Conservation (phyloP, 1,284 basidiomycete species). For the Marasmius oreades region DNA sequence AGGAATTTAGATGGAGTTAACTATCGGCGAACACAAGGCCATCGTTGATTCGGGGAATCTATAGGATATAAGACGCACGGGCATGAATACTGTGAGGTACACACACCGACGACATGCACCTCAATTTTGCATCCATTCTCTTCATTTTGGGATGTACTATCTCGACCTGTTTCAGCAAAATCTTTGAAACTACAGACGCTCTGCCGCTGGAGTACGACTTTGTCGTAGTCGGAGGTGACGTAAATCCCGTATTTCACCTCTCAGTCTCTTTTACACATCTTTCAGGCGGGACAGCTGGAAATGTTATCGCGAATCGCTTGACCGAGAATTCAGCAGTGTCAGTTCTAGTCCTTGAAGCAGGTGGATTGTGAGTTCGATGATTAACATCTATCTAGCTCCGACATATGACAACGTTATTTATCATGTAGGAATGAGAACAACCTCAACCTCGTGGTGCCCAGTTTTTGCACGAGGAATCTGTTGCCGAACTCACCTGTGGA, state of each 20-base stretch:
- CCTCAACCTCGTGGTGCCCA: conserved; percentile 17
- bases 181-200: neutral
- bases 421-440: conserved; percentile 19
- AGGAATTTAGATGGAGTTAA: no score
- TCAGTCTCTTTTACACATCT: neutral
- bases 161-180: no score
- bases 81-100: no score
- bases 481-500: conserved; percentile 20
- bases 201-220: conserved; percentile 18
- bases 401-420: neutral
- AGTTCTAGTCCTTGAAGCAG: conserved; percentile 11
- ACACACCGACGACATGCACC: no score
- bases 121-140: no score
- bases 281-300: conserved; percentile 24
- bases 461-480: conserved; percentile 15
- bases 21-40: no score
- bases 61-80: no score
- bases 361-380: conserved; percentile 16
- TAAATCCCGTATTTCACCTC: neutral
- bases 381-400: neutral
- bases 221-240: conserved; percentile 24
- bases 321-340: conserved; percentile 20
- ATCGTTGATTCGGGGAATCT: no score
- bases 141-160: no score
- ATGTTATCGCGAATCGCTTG: conserved; percentile 26